Evolutionary conservation across 768 basidiomycete species (phyloP).

Genomic region (Trametes cubensis): DNA sequence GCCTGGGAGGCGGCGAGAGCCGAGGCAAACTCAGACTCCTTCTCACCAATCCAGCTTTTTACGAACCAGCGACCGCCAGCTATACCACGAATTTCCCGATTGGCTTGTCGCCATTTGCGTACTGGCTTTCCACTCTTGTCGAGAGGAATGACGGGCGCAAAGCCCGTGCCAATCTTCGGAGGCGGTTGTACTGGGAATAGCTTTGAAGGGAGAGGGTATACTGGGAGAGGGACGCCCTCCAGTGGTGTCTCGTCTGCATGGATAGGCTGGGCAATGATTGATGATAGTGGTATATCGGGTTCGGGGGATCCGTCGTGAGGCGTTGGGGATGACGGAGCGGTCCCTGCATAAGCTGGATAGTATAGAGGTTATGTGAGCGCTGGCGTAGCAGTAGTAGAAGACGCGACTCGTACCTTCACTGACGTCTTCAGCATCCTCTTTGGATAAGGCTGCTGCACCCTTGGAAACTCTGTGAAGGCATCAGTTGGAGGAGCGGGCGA

Average conservation of each 20-base stretch:
- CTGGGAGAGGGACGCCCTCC: constrained; percentile 63
- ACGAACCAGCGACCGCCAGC: constrained; percentile 84
- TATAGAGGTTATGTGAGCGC: constrained; percentile 10
- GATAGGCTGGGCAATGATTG: constrained; percentile 8
- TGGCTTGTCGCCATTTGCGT: constrained; percentile 73
- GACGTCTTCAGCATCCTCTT: constrained; percentile 50
- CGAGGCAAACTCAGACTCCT: constrained; percentile 66
- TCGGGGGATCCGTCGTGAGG: constrained; percentile 46
- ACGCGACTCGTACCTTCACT: constrained; percentile 57
- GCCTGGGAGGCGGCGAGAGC: constrained; percentile 26
- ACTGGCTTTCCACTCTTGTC: constrained; percentile 65
- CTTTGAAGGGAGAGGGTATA: constrained; percentile 80
- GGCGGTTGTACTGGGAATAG: constrained; percentile 82
- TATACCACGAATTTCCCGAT: constrained; percentile 79
- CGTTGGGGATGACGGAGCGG: constrained; percentile 75
- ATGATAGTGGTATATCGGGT: constrained; percentile 29
- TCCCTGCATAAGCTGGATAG: constrained; percentile 58
- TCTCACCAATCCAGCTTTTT: constrained; percentile 82
- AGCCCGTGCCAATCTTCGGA: constrained; percentile 73
- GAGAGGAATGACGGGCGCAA: constrained; percentile 66
- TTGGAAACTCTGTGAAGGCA: constrained; percentile 23
- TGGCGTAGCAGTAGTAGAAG: background rate
- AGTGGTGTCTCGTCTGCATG: constrained; percentile 50
- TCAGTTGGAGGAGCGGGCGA: background rate
- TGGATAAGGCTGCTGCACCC: constrained; percentile 25